Base-by-base conservation (phyloP, 208 protist genomes). In the Leptomonas pyrrhocoris region DNA sequence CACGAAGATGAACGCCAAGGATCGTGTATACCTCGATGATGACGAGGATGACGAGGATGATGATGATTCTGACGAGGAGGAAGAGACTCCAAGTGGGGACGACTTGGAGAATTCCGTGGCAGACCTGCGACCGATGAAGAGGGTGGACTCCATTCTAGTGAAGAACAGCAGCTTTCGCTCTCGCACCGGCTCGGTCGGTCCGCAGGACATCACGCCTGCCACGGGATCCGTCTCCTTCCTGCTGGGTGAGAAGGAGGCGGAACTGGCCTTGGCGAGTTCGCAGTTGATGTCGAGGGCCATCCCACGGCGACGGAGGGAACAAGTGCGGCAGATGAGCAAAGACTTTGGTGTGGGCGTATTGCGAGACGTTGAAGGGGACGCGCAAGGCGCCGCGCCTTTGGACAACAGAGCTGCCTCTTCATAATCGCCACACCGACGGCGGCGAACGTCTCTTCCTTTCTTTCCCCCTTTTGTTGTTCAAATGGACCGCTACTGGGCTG, bases 161-260 rank as follows among this genome's bases (percentile, higher is more conserved):
- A 61, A 56, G 38, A 34, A 16, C 30, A 69, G 45, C 70, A 69
- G 70, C 62, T 68, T 69, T 38, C 40, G 49, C 0, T 76, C 60
- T n/a, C 62, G 38, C 25, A 43, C 42, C 3, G 55, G 62, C 23
- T 65, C 62, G 30, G 21, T 51, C 7, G 18, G 65, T 3, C 53
- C 28, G 23, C 62, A 48, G 19, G 31, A 65, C 30, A 21, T 56
- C n/a, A 58, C 45, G 8, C n/a, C 36, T 6, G 61, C 46, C 4
- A 34, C 60, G 0, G 58, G 42, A 0, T 76, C 70, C 0, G 70
- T 76, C 36, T 76, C 70, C 1, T 76, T 76, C 43, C 46, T 76
- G 4, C 12, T 76, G 21, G 38, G 46, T 16, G 55, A 76, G 45
- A 42, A 76, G 62, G 62, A 76, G 45, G 70, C 48, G 27, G 62